Evolutionary conservation across 768 basidiomycete species (phyloP), one percentile per base, ranked within the genome.

Genomic region (Floccularia luteovirens): DNA sequence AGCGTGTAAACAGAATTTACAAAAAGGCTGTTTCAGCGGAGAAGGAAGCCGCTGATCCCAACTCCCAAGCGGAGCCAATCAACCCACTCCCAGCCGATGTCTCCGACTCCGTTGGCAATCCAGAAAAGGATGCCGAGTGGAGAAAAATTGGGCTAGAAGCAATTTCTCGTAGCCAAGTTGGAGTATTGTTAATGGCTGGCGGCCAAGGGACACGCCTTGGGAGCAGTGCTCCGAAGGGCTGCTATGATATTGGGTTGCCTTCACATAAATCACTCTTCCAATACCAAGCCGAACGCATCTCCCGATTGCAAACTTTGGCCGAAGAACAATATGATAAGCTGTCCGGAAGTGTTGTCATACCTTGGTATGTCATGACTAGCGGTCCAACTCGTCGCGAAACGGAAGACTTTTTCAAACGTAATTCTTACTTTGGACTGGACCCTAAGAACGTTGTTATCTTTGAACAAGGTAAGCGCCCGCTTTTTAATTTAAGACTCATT

Each of bases 321-420:
- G 81, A 77, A 56, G 56, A 70, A 25, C 65, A 75, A 45, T 57
- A 51, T 36, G 56, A 61, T 27, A 79, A 79, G 51, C 61, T 74
- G 12, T 56, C 62, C 13, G 77, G 74, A 36, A 74, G 77, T 1
- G 86, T 90, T 39, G 59, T 77, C 38, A 78, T 98, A 42, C 89
- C 90, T 25, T 98, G 96, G 96, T 98, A 97, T 65, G 80, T 99
- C 54, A 99, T 99, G 96, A 98, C 94, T 42, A 92, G 89, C 55
- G 93, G 93, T 17, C 96, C 94, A 27, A 99, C 96, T 24, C 78
- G 91, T 48, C 69, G 63, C 28, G 86, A 83, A 24, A 98, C 96
- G 17, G 87, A 90, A 59, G 65, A 64, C 20, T 98, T 84, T 71
- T 97, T 98, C 64, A 66, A 64, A 45, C 66, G 75, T 44, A 73